Conservation (phyloP, 371 early-diverging fungal genomes). For the Rhizopus microsporus region DNA sequence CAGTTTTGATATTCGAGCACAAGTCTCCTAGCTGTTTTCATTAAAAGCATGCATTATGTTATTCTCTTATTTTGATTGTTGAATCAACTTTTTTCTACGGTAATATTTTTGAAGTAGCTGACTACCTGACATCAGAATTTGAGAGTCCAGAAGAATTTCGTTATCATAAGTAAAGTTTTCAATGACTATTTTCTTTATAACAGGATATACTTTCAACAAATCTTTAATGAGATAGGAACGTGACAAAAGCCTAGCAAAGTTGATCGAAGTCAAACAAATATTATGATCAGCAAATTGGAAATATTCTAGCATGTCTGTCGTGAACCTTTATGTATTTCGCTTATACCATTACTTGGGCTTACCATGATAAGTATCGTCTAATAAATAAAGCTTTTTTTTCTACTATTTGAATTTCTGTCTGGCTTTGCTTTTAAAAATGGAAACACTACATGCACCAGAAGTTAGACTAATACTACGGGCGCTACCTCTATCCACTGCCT, state of each 20-base stretch:
- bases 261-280: slow-evolving; percentile 17
- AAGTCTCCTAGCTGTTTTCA: slow-evolving; percentile 8
- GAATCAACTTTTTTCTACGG: slow-evolving; percentile 13
- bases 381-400: slow-evolving; percentile 21
- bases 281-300: slow-evolving; percentile 15
- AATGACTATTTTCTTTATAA: slow-evolving; percentile 16
- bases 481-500: too few relatives aligned
- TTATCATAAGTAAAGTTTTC: slow-evolving; percentile 20
- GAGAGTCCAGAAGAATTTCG: slow-evolving; percentile 17
- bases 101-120: slow-evolving; percentile 14
- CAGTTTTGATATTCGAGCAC: too few relatives aligned
- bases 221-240: slow-evolving; percentile 22
- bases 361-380: slow-evolving; percentile 23
- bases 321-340: slow-evolving; percentile 21
- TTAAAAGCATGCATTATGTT: slow-evolving; percentile 13
- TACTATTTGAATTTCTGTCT: slow-evolving; percentile 22
- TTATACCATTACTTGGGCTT: slow-evolving; percentile 23
- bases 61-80: slow-evolving; percentile 13
- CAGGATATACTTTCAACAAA: slow-evolving; percentile 20
- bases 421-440: slow-evolving; percentile 22
- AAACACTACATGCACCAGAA: too few relatives aligned
- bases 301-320: slow-evolving; percentile 16
- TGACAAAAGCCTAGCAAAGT: slow-evolving; percentile 8
- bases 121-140: slow-evolving; percentile 15
- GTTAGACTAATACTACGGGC: too few relatives aligned